A percentile compares a stretch with the other conserved stretches of the same genome.
These are phyloP conservation scores for Citeromyces nyonsensis DNA, from an alignment of 805 yeast species.

Conservation along the genomic window DNA sequence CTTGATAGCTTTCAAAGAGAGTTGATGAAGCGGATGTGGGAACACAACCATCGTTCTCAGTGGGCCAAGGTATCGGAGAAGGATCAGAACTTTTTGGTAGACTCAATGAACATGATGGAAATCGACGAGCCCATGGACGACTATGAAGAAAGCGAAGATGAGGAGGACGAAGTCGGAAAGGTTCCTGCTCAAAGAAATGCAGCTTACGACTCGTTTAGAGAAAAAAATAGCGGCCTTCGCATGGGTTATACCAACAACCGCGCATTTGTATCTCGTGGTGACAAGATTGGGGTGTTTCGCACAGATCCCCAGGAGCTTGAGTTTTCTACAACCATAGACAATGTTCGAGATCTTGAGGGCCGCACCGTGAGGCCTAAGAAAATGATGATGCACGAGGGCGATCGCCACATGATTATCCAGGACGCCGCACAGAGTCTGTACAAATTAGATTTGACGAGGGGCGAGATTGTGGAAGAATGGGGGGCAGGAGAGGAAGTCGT, in stretches of 20 bases:
- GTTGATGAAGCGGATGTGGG: constrained; percentile 45
- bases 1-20: constrained; percentile 35
- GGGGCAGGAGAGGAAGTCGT: constrained; percentile 29
- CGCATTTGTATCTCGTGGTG: constrained; percentile 67
- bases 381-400: constrained; percentile 68
- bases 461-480: constrained; percentile 84
- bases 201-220: constrained; percentile 2
- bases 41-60: constrained; percentile 29
- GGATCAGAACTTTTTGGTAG: constrained; percentile 42
- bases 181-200: constrained; percentile 1
- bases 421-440: constrained; percentile 34
- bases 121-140: constrained; percentile 20
- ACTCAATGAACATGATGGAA: constrained; percentile 28
- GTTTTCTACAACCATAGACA: constrained; percentile 53
- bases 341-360: constrained; percentile 36
- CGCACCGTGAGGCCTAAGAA: constrained; percentile 33
- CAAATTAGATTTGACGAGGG: constrained; percentile 68
- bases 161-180: constrained; percentile 7
- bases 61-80: constrained; percentile 26
- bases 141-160: constrained; percentile 17
- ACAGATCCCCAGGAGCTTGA: constrained; percentile 34
- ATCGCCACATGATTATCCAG: constrained; percentile 52
- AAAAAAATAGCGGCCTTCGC: constrained; percentile 43
- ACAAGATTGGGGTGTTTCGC: constrained; percentile 69
- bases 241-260: constrained; percentile 60